These are phyloP conservation scores for Geotrichum citri-aurantii DNA, from an alignment of 1,139 yeast genomes.

Conservation along the genomic window DNA sequence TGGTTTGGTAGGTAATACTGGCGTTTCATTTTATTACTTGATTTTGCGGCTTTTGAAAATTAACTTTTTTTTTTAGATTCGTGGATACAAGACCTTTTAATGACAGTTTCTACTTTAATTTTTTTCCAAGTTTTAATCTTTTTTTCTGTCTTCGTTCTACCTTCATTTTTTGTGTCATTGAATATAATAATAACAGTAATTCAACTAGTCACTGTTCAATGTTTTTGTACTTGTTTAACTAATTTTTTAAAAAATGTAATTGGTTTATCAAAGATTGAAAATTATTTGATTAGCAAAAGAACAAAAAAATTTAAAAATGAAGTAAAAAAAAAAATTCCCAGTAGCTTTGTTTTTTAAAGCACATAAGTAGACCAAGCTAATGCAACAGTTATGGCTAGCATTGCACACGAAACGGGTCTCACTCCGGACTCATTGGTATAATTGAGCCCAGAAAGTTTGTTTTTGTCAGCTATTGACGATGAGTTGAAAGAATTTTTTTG, in stretches of 20 bases:
- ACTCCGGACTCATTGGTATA: conserved; percentile 8
- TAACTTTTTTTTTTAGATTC: not conserved
- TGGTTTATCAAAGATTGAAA: not conserved
- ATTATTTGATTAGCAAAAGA: not conserved
- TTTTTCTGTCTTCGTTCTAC: not conserved
- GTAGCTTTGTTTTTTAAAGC: conserved; percentile 3
- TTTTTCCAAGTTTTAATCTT: not conserved
- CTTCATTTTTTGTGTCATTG: not conserved
- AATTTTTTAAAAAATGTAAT: not conserved
- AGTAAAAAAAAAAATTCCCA: not conserved
- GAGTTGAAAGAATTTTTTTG: conserved; percentile 1
- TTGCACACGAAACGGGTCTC: conserved; percentile 12
- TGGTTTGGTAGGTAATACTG: conserved; percentile 23
- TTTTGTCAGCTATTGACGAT: not conserved
- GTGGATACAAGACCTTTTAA: not conserved
- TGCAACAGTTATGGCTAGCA: conserved; percentile 12
- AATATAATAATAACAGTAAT: not conserved
- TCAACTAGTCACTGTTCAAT: not conserved
- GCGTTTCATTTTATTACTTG: not conserved
- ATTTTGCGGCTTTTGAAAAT: not conserved
- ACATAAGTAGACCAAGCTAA: conserved; percentile 11
- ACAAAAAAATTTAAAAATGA: too few species aligned
- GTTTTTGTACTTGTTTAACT: not conserved
- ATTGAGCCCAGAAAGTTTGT: not conserved
- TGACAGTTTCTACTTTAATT: not conserved